phyloP scores from a whole-genome alignment of 352 stramenopile genomes.

The Phytophthora megakarya region DNA sequence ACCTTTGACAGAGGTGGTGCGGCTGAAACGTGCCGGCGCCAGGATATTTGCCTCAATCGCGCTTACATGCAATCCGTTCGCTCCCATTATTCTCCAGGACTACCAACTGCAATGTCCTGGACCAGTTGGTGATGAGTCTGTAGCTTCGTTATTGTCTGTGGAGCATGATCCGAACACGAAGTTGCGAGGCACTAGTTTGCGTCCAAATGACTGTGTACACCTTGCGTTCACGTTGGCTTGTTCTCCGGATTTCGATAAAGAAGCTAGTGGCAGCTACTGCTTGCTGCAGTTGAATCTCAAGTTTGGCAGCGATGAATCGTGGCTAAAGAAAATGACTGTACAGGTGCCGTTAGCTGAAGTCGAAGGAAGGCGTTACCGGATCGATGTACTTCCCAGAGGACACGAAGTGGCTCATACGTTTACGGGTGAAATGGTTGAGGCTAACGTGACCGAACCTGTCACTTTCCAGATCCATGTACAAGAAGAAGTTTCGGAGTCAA shows the following conservation, averaged over 20 bases:
- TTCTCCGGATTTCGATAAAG: conserved; percentile 19
- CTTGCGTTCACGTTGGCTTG: conserved; percentile 46
- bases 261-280: conserved; percentile 12
- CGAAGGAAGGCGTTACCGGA: conserved; percentile 40
- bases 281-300: conserved; percentile 24
- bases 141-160: conserved; percentile 8
- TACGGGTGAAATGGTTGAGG: conserved; percentile 17
- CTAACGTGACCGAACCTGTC: conserved; percentile 46
- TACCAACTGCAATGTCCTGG: conserved; percentile 33
- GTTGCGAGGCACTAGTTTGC: conserved; percentile 35
- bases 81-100: conserved; percentile 36
- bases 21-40: conserved; percentile 41
- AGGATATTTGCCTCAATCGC: conserved; percentile 38
- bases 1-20: conserved; percentile 42
- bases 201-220: conserved; percentile 40
- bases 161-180: conserved; percentile 46
- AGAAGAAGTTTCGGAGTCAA: conserved; percentile 21
- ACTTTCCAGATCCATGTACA: conserved; percentile 53
- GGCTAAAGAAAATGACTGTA: conserved; percentile 33
- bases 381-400: conserved; percentile 43
- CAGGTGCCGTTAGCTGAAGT: conserved; percentile 34
- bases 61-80: conserved; percentile 46
- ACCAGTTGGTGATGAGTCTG: background rate
- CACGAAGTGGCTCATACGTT: conserved; percentile 6
- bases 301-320: conserved; percentile 15